Evolutionary conservation across 257 asterid genomes (phyloP).

Genomic region (Hygrophila difformis): DNA sequence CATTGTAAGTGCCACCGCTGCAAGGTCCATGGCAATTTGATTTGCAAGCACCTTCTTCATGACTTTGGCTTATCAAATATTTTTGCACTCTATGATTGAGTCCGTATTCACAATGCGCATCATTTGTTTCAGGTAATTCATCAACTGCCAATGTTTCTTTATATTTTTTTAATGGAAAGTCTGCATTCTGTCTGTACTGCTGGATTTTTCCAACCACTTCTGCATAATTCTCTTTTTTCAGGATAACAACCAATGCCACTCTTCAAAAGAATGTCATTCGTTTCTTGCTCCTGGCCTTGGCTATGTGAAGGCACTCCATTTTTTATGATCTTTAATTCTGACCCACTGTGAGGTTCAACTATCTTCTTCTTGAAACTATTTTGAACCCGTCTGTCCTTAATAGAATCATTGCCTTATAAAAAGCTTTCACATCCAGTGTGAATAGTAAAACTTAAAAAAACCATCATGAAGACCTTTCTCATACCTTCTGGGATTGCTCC

Average conservation of each 20-base stretch:
- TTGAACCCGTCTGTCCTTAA: slow-evolving; percentile 18
- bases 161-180: slow-evolving; percentile 14
- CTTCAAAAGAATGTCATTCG: slow-evolving; percentile 13
- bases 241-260: slow-evolving; percentile 13
- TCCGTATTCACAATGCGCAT: slow-evolving; percentile 20
- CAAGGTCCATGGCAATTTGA: slow-evolving; percentile 26
- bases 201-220: slow-evolving; percentile 27
- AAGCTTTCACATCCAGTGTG: slow-evolving; percentile 16
- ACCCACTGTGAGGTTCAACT: slow-evolving; percentile 20
- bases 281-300: slow-evolving; percentile 18
- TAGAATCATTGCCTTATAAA: slow-evolving; percentile 9
- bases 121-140: slow-evolving; percentile 24
- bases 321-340: slow-evolving; percentile 29
- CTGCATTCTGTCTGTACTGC: slow-evolving; percentile 18
- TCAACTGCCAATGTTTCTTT: slow-evolving; percentile 20
- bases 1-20: slow-evolving; percentile 19
- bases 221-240: slow-evolving; percentile 21
- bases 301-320: slow-evolving; percentile 24
- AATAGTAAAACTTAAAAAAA: slow-evolving; percentile 9
- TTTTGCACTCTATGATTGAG: slow-evolving; percentile 19
- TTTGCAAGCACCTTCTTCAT: slow-evolving; percentile 16
- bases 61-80: slow-evolving; percentile 15
- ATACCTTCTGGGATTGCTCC: slow-evolving; percentile 24
- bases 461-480: slow-evolving; percentile 22
- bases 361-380: slow-evolving; percentile 19